Conservation (phyloP, 805 yeast species). For the Kregervanrija delftensis region DNA sequence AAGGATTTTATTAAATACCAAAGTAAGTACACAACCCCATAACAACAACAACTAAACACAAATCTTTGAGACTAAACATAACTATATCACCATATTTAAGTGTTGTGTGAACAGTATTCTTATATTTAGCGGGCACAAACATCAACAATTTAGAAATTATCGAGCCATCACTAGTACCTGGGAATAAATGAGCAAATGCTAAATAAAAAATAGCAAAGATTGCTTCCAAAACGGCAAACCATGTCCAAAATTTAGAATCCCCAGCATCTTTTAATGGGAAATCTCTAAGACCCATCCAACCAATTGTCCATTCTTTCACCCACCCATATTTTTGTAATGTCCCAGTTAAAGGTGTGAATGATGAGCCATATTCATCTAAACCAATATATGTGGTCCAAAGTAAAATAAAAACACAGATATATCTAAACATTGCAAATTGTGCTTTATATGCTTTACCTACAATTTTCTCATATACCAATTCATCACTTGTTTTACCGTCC, state of each 20-base stretch:
- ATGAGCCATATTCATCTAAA: conserved; percentile 1
- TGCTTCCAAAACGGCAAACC: conserved; percentile 19
- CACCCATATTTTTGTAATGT: conserved; percentile 3
- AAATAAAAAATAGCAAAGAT: conserved; percentile 13
- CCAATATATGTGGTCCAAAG: conserved; percentile 2
- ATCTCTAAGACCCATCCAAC: conserved; percentile 5
- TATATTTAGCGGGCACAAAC: conserved; percentile 17
- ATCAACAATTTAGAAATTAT: conserved; percentile 15
- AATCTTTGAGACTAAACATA: conserved; percentile 19
- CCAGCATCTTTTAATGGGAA: neutral
- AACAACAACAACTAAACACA: conserved; percentile 21
- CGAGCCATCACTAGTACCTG: conserved; percentile 10
- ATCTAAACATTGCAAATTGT: conserved; percentile 6
- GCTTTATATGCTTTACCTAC: neutral
- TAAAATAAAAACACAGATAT: conserved; percentile 4
- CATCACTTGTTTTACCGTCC: neutral
- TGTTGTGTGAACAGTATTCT: conserved; percentile 9
- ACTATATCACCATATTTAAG: conserved; percentile 23
- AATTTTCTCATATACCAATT: neutral
- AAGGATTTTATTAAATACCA: neutral
- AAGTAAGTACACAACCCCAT: conserved; percentile 17
- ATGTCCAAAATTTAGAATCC: conserved; percentile 16
- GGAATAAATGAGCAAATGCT: conserved; percentile 9
- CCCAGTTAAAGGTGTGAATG: conserved; percentile 2
- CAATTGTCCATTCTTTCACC: conserved; percentile 11